Evolutionary conservation across 768 basidiomycete species (phyloP).

Genomic region (Cystobasidium ongulense): DNA sequence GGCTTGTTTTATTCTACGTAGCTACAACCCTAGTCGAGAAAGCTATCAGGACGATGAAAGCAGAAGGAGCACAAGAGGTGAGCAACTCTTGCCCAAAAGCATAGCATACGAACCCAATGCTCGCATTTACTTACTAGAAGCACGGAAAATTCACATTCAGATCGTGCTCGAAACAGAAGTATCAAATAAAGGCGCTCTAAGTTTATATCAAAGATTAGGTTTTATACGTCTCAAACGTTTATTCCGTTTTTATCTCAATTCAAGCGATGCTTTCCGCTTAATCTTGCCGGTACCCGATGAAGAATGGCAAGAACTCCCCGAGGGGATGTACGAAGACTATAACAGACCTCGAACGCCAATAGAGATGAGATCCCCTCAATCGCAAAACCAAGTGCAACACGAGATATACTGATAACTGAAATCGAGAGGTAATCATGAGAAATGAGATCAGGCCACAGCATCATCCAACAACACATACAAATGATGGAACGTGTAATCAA

Average conservation of each 20-base stretch:
- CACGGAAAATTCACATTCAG: conserved; percentile 47
- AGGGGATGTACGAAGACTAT: neutral
- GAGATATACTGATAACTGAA: neutral
- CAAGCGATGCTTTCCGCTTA: conserved; percentile 28
- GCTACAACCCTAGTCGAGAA: conserved; percentile 75
- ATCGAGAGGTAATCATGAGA: neutral
- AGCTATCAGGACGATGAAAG: conserved; percentile 76
- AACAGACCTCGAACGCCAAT: neutral
- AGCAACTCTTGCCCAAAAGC: conserved; percentile 1
- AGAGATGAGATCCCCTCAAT: neutral
- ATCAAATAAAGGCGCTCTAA: conserved; percentile 79
- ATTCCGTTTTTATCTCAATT: conserved; percentile 80
- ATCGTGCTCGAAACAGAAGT: conserved; percentile 92
- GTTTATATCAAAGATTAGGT: conserved; percentile 81
- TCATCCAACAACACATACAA: too few relatives aligned
- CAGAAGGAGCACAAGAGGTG: conserved; percentile 76
- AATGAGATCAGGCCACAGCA: neutral
- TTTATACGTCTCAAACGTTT: conserved; percentile 94
- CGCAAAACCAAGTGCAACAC: neutral
- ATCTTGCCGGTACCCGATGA: conserved; percentile 19
- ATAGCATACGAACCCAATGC: too few relatives aligned
- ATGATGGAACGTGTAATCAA: too few relatives aligned
- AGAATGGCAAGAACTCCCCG: conserved; percentile 7
- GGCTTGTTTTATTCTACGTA: conserved; percentile 49
- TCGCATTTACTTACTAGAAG: neutral